These are phyloP conservation scores for Pseudocercospora fijiensis DNA, from an alignment of 2,329 filamentous ascomycete species.

Conservation along the genomic window DNA sequence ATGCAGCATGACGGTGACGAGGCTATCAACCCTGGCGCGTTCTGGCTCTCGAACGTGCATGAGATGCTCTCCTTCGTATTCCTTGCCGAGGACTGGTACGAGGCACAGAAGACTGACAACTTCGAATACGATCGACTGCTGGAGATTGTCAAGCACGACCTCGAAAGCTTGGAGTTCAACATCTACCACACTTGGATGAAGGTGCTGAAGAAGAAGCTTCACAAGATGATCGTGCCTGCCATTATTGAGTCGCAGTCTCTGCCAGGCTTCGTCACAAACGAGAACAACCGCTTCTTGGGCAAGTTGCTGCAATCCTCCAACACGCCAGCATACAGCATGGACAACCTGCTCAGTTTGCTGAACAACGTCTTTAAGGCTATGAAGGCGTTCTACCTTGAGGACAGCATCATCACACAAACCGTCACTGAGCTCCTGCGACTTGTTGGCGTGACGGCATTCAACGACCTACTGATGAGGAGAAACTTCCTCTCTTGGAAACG, in stretches of 20 bases:
- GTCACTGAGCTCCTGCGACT: slow-evolving; percentile 89
- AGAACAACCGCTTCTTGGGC: slow-evolving; percentile 96
- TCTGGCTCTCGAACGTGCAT: slow-evolving; percentile 99
- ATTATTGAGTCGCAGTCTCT: slow-evolving; percentile 99
- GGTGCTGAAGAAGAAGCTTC: slow-evolving; percentile 96
- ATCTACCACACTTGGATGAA: slow-evolving; percentile 99
- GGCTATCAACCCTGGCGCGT: slow-evolving; percentile 92
- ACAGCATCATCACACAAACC: slow-evolving; percentile 92
- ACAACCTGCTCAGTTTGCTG: slow-evolving; percentile 89
- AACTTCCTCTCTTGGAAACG: slow-evolving; percentile 99
- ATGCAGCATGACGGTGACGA: slow-evolving; percentile 99
- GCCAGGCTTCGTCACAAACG: slow-evolving; percentile 96
- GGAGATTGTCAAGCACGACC: slow-evolving; percentile 98
- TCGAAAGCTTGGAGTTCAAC: slow-evolving; percentile 98
- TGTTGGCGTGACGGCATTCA: slow-evolving; percentile 96
- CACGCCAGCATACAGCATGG: slow-evolving; percentile 97
- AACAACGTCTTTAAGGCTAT: slow-evolving; percentile 98
- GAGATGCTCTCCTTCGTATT: slow-evolving; percentile 99
- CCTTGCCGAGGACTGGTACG: slow-evolving; percentile 98
- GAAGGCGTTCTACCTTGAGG: slow-evolving; percentile 97
- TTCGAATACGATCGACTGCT: slow-evolving; percentile 97
- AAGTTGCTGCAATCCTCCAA: slow-evolving; percentile 91
- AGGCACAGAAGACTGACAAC: slow-evolving; percentile 98
- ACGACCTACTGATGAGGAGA: slow-evolving; percentile 93
- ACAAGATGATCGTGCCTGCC: slow-evolving; percentile 99